Conservation (phyloP, 305 asterid species). For the Solanum aculeatissimum region DNA sequence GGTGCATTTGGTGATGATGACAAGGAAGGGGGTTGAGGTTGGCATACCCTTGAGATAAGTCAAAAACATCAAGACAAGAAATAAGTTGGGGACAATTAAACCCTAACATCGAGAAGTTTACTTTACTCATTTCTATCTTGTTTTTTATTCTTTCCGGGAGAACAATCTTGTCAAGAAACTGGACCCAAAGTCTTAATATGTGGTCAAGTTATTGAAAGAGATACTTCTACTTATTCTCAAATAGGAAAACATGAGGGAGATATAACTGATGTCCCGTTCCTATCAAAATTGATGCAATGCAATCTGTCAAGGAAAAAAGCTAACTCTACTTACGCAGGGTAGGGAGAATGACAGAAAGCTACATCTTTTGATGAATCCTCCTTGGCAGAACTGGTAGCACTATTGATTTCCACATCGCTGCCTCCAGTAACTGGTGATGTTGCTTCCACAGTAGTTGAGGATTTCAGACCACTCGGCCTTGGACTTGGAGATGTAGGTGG, state of each 20-base stretch:
- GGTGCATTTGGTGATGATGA: constrained; percentile 48
- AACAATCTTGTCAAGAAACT: background rate
- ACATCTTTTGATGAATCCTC: background rate
- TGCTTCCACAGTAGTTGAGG: constrained; percentile 11
- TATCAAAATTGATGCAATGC: background rate
- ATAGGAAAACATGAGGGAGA: background rate
- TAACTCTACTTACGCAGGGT: constrained; percentile 23
- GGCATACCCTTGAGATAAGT: constrained; percentile 7
- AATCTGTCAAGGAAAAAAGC: background rate
- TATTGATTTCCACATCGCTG: constrained; percentile 17
- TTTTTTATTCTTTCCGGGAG: background rate
- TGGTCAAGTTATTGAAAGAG: background rate
- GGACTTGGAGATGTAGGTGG: constrained; percentile 78
- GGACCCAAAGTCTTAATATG: background rate
- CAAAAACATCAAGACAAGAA: background rate
- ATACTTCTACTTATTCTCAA: background rate
- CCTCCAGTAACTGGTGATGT: constrained; percentile 16
- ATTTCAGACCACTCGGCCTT: constrained; percentile 36
- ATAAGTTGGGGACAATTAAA: background rate
- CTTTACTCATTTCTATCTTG: background rate
- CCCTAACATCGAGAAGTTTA: background rate
- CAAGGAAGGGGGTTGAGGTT: constrained; percentile 25
- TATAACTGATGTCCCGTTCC: background rate
- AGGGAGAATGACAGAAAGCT: constrained; percentile 22
- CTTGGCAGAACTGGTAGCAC: background rate